Conservation (phyloP, 176 grass and related monocot genomes). For the Carex myosuroides region DNA sequence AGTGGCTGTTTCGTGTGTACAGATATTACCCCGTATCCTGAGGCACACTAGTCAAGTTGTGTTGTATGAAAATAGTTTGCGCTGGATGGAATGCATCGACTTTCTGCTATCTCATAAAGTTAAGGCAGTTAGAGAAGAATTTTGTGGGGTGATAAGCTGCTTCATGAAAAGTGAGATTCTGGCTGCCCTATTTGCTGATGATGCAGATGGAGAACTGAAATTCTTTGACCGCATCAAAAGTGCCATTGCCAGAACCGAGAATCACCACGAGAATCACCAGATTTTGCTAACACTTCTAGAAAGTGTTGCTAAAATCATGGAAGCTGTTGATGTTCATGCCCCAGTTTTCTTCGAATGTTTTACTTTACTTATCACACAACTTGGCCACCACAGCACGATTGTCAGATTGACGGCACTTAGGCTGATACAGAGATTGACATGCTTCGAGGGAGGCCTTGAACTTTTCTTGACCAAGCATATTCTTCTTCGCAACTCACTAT, state of each 20-base stretch:
- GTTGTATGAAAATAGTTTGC: slow-evolving; percentile 48
- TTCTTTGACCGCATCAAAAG: slow-evolving; percentile 70
- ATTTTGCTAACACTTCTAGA: slow-evolving; percentile 66
- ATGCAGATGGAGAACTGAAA: slow-evolving; percentile 35
- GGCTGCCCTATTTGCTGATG: slow-evolving; percentile 61
- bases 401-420: slow-evolving; percentile 56
- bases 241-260: slow-evolving; percentile 40
- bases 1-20: slow-evolving; percentile 44
- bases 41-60: slow-evolving; percentile 44
- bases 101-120: slow-evolving; percentile 64
- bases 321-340: slow-evolving; percentile 55
- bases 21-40: slow-evolving; percentile 76
- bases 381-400: slow-evolving; percentile 50
- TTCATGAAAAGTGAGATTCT: slow-evolving; percentile 60
- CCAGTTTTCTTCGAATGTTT: slow-evolving; percentile 68
- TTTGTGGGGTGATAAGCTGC: slow-evolving; percentile 63
- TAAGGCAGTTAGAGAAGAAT: slow-evolving; percentile 75
- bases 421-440: slow-evolving; percentile 61
- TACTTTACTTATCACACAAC: slow-evolving; percentile 63
- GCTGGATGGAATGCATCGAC: slow-evolving; percentile 66
- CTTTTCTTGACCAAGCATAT: slow-evolving; percentile 51
- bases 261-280: slow-evolving; percentile 54
- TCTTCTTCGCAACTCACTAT: slow-evolving; percentile 55
- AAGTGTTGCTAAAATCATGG: slow-evolving; percentile 61
- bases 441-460: slow-evolving; percentile 72